Base-by-base conservation (phyloP, 164 flowering plant species). In the Paratinospora sagittata region DNA sequence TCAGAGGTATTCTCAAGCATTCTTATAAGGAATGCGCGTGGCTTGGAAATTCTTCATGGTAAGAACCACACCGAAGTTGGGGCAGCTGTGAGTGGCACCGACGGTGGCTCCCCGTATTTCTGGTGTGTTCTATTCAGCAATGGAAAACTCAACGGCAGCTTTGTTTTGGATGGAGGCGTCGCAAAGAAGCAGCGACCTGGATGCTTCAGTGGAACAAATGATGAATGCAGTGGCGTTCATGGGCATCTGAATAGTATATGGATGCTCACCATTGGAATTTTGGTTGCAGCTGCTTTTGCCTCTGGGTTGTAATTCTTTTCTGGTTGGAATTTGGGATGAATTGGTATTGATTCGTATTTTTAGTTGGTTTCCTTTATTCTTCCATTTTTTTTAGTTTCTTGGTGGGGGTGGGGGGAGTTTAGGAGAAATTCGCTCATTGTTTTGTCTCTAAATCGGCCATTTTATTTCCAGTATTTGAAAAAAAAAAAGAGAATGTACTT, bases 61-160 rank as follows among this genome's bases (percentile, higher is more conserved):
- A 89, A 80, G 82, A 94, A 90, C 72, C 89, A 92, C 80, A 88
- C 98, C 0, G 88, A 94, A 81, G 86, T 89, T 12, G 97, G 97
- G 5, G 98, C 97, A 66, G 97, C 88, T 1, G 97, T 89, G 27
- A 88, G 84, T 55, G 97, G 96, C 60, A 76, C 80, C 2, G 93
- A 84, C 80, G 95, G 97, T 14, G 97, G 97, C 2, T 52, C 86
- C 8, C 97, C 98, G 2, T 92, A 92, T 70, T 94, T 94, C 79
- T 94, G 98, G 98, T 92, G 97, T 69, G 86, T 94, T 55, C 75
- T 94, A 49, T 92, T 94, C 78, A 89, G 97, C 81, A 79, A 72
- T 70, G 97, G 96, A 8, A 78, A 72, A 57, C 17, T 71, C n/a
- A 89, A 84, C 69, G 79, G 82, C 73, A 90, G 88, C 77, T 91